Conservation (phyloP, 2,329 filamentous ascomycete species). For the Penicillium sp. region DNA sequence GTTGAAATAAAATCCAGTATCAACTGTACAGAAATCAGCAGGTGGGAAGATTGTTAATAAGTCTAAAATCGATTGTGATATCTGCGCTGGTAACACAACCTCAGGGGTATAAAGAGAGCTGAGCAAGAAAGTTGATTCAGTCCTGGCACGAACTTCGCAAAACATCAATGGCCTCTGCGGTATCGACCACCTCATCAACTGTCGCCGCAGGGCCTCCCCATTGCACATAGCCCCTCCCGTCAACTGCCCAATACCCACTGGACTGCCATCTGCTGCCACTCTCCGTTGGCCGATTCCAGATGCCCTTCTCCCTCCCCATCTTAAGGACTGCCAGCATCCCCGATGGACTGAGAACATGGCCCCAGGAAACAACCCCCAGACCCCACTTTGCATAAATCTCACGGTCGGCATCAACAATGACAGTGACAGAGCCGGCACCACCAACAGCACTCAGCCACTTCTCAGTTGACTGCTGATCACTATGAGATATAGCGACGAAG, state of each 20-base stretch:
- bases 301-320: conserved; percentile 11
- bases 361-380: conserved; percentile 3
- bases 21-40: neutral
- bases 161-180: neutral
- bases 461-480: conserved; percentile 7
- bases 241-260: conserved; percentile 18
- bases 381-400: conserved; percentile 8
- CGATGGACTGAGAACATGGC: conserved; percentile 4
- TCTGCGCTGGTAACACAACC: neutral
- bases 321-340: conserved; percentile 1
- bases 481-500: conserved; percentile 14
- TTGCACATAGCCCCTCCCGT: conserved; percentile 8
- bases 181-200: conserved; percentile 5
- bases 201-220: conserved; percentile 4
- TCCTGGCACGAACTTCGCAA: neutral
- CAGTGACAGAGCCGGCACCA: conserved; percentile 1
- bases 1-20: neutral
- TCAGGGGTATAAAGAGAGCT: neutral
- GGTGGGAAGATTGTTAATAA: neutral
- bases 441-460: conserved; percentile 9
- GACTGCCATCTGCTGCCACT: conserved; percentile 27
- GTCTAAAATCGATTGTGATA: neutral
- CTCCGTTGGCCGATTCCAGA: conserved; percentile 26
- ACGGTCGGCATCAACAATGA: conserved; percentile 10
- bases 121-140: neutral